These are phyloP conservation scores for Cornus controversa DNA, from an alignment of 148 eudicot species.

Conservation along the genomic window DNA sequence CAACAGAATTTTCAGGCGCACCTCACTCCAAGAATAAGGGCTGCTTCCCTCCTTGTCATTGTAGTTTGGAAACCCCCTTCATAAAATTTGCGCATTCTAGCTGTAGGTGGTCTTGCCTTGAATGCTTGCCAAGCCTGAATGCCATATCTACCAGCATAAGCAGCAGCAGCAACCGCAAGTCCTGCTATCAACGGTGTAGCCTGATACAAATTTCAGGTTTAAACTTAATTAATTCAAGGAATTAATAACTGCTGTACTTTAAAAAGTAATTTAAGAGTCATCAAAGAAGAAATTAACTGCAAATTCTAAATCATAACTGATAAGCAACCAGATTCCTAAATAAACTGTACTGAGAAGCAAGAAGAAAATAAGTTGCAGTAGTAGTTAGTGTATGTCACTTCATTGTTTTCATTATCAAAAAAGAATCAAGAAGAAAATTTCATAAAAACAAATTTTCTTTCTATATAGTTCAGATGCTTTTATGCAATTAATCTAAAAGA, in stretches of 20 bases:
- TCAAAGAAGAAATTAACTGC: not conserved
- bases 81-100: constrained; percentile 63
- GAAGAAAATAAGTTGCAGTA: too few species aligned
- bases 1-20: not conserved
- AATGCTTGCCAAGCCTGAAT: constrained; percentile 88
- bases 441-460: too few species aligned
- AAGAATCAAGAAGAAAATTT: too few species aligned
- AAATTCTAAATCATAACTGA: not conserved
- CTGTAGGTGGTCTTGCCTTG: constrained; percentile 69
- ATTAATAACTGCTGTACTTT: not conserved
- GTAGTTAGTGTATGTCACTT: too few species aligned
- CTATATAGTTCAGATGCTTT: too few species aligned
- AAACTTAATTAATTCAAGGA: not conserved
- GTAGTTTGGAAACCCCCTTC: constrained; percentile 75
- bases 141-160: constrained; percentile 67
- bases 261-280: not conserved
- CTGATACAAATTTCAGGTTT: constrained; percentile 26
- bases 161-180: constrained; percentile 63
- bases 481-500: too few species aligned
- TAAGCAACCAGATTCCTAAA: not conserved
- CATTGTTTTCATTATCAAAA: too few species aligned
- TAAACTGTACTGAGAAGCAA: too few species aligned
- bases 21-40: constrained; percentile 84
- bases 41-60: constrained; percentile 83
- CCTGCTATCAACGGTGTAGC: constrained; percentile 65